Evolutionary conservation across 805 yeast genomes (phyloP).

Genomic region (Yarrowia hollandica): DNA sequence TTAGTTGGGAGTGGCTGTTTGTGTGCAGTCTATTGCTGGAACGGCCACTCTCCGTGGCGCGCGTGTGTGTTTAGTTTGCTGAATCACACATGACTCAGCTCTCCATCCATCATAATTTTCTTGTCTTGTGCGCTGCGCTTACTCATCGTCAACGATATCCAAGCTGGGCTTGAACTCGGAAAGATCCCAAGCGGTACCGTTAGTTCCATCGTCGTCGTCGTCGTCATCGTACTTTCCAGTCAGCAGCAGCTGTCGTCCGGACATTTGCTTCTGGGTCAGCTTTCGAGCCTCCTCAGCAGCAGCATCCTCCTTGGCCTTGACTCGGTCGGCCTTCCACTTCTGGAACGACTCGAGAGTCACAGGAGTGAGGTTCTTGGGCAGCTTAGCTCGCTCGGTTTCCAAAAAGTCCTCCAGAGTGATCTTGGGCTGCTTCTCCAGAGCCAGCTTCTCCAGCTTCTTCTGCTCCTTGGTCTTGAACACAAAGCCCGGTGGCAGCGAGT

Average conservation of each 20-base stretch:
- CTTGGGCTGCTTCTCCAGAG: slow-evolving; percentile 79
- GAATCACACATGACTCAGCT: too few species aligned
- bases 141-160: slow-evolving; percentile 20
- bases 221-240: slow-evolving; percentile 44
- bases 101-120: too few species aligned
- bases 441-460: slow-evolving; percentile 81
- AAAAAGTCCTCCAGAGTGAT: slow-evolving; percentile 94
- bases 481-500: slow-evolving; percentile 95
- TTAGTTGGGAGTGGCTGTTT: too few species aligned
- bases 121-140: too few species aligned
- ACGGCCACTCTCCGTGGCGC: too few species aligned
- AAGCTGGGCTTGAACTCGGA: slow-evolving; percentile 28
- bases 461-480: slow-evolving; percentile 96
- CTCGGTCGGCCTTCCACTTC: slow-evolving; percentile 77
- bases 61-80: too few species aligned
- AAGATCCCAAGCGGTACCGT: slow-evolving; percentile 28
- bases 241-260: slow-evolving; percentile 44
- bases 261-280: slow-evolving; percentile 37
- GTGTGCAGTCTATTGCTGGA: too few species aligned
- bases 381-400: slow-evolving; percentile 84
- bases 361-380: slow-evolving; percentile 77
- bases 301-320: slow-evolving; percentile 51
- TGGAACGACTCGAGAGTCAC: slow-evolving; percentile 78
- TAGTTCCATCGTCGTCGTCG: slow-evolving; percentile 38
- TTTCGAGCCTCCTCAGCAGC: slow-evolving; percentile 47